These are phyloP conservation scores for Silene conica DNA, from an alignment of 148 eudicot species.

Conservation along the genomic window DNA sequence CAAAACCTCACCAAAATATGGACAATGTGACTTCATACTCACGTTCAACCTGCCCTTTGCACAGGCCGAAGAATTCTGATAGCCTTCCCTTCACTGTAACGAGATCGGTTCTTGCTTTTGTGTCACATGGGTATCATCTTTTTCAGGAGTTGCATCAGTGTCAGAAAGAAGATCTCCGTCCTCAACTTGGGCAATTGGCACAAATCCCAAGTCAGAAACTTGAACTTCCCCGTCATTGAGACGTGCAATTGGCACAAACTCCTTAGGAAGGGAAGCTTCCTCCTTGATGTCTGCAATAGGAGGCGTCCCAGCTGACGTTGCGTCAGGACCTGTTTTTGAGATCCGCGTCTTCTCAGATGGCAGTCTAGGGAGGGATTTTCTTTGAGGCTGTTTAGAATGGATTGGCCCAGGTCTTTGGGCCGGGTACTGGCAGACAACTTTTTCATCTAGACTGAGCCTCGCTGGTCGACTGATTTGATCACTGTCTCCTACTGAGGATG, in stretches of 20 bases:
- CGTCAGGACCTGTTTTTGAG: conserved; percentile 22
- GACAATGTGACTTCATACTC: conserved; percentile 22
- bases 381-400: conserved; percentile 49
- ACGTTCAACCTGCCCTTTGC: conserved; percentile 19
- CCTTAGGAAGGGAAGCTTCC: not conserved
- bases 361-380: conserved; percentile 79
- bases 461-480: conserved; percentile 28
- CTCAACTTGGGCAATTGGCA: conserved; percentile 22
- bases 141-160: conserved; percentile 9
- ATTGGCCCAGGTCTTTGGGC: conserved; percentile 35
- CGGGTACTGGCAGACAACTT: conserved; percentile 30
- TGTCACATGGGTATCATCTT: not conserved
- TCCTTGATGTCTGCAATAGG: conserved; percentile 8
- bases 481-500: conserved; percentile 39
- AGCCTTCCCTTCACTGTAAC: conserved; percentile 36
- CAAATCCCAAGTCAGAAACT: conserved; percentile 12
- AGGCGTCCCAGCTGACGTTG: conserved; percentile 21
- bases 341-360: conserved; percentile 66
- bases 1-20: conserved; percentile 34
- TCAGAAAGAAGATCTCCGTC: conserved; percentile 18
- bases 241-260: conserved; percentile 18
- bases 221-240: conserved; percentile 18
- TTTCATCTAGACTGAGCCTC: conserved; percentile 65
- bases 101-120: conserved; percentile 24
- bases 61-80: conserved; percentile 24